Percentiles rank a stretch among this genome's conserved stretches.
Evolutionary conservation across 495 filamentous ascomycete genomes (phyloP).

Genomic region (Penicillium pulvis): DNA sequence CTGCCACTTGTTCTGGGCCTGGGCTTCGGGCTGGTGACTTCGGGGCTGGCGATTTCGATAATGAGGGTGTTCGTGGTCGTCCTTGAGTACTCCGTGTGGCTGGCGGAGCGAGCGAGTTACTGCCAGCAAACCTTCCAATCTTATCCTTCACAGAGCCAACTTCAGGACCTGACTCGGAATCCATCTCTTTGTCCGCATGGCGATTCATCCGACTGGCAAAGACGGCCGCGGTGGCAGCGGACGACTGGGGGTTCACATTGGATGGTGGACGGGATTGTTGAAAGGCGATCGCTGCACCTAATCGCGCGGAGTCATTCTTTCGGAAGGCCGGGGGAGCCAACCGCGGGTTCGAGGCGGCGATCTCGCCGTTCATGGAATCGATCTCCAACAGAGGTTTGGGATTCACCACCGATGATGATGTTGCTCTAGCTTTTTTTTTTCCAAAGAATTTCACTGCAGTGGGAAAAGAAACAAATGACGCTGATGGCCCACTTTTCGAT

Average conservation of each 20-base stretch:
- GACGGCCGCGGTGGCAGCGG: constrained; percentile 20
- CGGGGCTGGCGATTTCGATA: constrained; percentile 7
- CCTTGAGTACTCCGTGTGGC: constrained; percentile 11
- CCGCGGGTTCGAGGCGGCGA: constrained; percentile 36
- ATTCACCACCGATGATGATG: background rate
- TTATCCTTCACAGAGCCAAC: constrained; percentile 47
- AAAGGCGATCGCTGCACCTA: constrained; percentile 46
- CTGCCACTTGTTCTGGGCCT: constrained; percentile 38
- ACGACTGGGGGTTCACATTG: constrained; percentile 18
- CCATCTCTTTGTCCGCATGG: constrained; percentile 20
- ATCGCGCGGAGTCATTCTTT: constrained; percentile 32
- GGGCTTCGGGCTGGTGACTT: constrained; percentile 6
- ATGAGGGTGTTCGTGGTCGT: constrained; percentile 18
- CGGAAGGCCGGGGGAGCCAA: constrained; percentile 28
- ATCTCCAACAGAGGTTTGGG: constrained; percentile 9
- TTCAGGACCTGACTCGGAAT: constrained; percentile 36
- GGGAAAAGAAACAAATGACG: constrained; percentile 1
- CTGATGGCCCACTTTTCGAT: constrained; percentile 9
- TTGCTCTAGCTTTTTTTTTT: background rate
- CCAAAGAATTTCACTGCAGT: constrained; percentile 12
- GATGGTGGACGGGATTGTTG: constrained; percentile 22
- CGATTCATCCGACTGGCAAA: constrained; percentile 24
- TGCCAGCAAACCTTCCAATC: constrained; percentile 39
- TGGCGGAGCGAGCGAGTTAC: constrained; percentile 20
- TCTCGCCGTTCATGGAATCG: constrained; percentile 38